Percentiles rank a stretch among this genome's conserved stretches.
phyloP scores from a whole-genome alignment of 257 asterid species.

The Rehmannia glutinosa region DNA sequence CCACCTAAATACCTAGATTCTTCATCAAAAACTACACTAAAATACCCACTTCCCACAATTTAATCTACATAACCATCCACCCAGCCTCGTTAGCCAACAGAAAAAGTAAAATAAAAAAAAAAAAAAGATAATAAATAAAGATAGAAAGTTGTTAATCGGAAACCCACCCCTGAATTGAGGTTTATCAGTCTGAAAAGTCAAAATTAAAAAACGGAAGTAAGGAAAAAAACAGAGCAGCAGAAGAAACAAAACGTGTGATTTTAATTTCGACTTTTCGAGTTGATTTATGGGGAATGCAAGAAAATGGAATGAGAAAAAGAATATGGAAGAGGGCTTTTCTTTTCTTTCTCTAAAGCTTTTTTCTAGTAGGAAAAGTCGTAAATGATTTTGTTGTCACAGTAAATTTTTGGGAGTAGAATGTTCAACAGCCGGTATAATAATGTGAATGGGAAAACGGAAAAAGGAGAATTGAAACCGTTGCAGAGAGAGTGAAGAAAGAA shows the following conservation, averaged over 20 bases:
- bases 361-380: background rate
- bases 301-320: conserved; percentile 2
- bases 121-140: too few relatives aligned
- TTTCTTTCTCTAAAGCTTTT: background rate
- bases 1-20: conserved; percentile 23
- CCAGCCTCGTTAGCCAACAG: background rate
- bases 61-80: conserved; percentile 11
- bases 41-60: conserved; percentile 15
- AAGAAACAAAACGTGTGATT: conserved; percentile 5
- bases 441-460: conserved; percentile 1
- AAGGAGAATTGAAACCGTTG: conserved; percentile 27
- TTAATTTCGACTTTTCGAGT: background rate
- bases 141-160: background rate
- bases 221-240: background rate
- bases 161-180: background rate
- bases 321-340: background rate
- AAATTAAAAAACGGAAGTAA: background rate
- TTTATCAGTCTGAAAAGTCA: background rate
- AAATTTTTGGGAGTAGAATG: conserved; percentile 9
- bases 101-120: background rate
- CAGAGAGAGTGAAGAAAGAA: background rate
- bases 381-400: background rate
- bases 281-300: conserved; percentile 18
- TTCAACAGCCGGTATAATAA: conserved; percentile 20
- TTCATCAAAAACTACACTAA: conserved; percentile 27